A percentile compares a stretch with the other conserved stretches of the same genome.
Evolutionary conservation across 176 grass and related monocot genomes (phyloP).

Genomic region (Bolboschoenus planiculmis): DNA sequence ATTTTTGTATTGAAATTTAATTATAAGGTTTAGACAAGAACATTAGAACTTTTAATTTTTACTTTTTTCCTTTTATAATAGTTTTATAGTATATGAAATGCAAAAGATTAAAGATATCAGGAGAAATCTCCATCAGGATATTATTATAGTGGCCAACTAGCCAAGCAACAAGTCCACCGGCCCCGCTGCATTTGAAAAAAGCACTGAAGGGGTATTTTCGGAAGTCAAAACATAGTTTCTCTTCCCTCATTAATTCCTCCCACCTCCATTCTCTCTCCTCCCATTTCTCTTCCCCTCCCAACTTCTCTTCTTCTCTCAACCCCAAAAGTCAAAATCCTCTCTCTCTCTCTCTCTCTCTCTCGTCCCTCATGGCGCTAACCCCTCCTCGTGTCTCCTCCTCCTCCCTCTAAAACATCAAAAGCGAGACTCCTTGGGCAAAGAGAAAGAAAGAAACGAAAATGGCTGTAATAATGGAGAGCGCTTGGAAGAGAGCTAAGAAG

Average conservation of each 20-base stretch:
- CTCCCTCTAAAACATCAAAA: neutral
- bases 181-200: neutral
- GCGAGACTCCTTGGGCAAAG: neutral
- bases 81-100: neutral
- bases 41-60: too few species aligned
- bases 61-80: too few species aligned
- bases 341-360: neutral
- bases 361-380: constrained; percentile 32
- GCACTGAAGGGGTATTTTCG: neutral
- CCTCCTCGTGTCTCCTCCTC: neutral
- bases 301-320: neutral
- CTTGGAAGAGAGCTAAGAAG: constrained; percentile 71
- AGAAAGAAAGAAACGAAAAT: constrained; percentile 12
- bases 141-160: neutral
- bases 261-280: constrained; percentile 7
- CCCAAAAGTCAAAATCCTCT: neutral
- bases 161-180: neutral
- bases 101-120: neutral
- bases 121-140: neutral
- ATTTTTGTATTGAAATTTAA: too few species aligned
- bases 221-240: constrained; percentile 30
- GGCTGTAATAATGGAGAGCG: constrained; percentile 55
- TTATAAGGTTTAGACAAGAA: too few species aligned
- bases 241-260: constrained; percentile 10
- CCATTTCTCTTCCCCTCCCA: neutral